phyloP scores from a whole-genome alignment of 2,329 filamentous ascomycete species.

The Zymoseptoria pseudotritici region DNA sequence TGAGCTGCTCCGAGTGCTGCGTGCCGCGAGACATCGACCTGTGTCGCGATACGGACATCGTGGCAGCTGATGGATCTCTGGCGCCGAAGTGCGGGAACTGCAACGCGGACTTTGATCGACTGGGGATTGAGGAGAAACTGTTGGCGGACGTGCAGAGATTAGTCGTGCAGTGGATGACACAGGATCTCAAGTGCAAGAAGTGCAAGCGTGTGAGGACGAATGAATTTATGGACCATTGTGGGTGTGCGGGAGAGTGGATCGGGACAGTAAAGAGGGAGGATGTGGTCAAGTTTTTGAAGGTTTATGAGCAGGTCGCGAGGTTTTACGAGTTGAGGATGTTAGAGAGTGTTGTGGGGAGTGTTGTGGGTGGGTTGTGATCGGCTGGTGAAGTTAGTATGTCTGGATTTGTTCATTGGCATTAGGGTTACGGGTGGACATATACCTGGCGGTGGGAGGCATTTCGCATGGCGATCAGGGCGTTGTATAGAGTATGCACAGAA shows the following conservation, averaged over 20 bases:
- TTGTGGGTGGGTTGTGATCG: not conserved
- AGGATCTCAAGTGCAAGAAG: slow-evolving; percentile 82
- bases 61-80: slow-evolving; percentile 40
- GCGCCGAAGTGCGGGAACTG: slow-evolving; percentile 47
- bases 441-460: not conserved
- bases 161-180: slow-evolving; percentile 73
- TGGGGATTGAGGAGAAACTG: slow-evolving; percentile 75
- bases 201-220: slow-evolving; percentile 63
- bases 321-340: slow-evolving; percentile 81
- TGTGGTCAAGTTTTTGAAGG: slow-evolving; percentile 56
- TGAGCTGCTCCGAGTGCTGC: slow-evolving; percentile 87
- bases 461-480: not conserved
- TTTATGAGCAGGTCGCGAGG: slow-evolving; percentile 66
- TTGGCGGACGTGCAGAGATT: slow-evolving; percentile 68
- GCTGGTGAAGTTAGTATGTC: not conserved
- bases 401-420: not conserved
- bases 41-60: slow-evolving; percentile 77
- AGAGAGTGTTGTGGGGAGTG: slow-evolving; percentile 53
- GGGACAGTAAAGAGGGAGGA: slow-evolving; percentile 62
- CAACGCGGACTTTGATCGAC: slow-evolving; percentile 64
- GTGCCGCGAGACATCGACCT: slow-evolving; percentile 83
- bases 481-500: not conserved
- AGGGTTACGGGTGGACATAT: not conserved
- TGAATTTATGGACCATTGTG: slow-evolving; percentile 95
- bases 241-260: slow-evolving; percentile 80